These are phyloP conservation scores for Rhodotorula sphaerocarpa DNA, from an alignment of 768 basidiomycete genomes.

Conservation along the genomic window DNA sequence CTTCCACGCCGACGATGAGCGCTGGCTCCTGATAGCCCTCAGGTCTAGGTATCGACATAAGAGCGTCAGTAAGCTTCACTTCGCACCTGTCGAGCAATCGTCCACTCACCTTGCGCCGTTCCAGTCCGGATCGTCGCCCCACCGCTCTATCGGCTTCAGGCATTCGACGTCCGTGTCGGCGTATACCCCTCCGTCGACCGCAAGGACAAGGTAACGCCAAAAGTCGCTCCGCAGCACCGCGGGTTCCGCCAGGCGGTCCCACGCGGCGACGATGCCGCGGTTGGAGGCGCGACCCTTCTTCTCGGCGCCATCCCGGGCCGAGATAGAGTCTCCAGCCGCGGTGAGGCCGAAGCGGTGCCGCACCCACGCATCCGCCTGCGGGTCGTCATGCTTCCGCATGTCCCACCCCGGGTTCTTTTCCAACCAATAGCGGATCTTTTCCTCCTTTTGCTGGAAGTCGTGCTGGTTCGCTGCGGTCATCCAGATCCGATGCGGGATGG, in stretches of 20 bases:
- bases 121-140: constrained; percentile 41
- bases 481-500: constrained; percentile 26
- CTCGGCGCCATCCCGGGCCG: too few species aligned
- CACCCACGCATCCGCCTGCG: constrained; percentile 23
- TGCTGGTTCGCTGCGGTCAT: constrained; percentile 19
- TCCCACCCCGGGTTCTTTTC: constrained; percentile 10
- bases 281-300: too few species aligned
- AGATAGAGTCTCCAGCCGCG: neutral
- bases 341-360: constrained; percentile 13
- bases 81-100: too few species aligned
- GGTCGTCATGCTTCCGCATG: constrained; percentile 22
- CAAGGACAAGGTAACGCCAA: constrained; percentile 36
- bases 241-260: constrained; percentile 16
- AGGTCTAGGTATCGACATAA: too few species aligned
- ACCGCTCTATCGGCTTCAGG: constrained; percentile 41
- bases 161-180: constrained; percentile 44
- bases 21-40: constrained; percentile 38
- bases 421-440: constrained; percentile 1
- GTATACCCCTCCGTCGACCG: constrained; percentile 35
- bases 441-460: constrained; percentile 2
- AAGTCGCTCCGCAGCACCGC: constrained; percentile 36
- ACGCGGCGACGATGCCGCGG: constrained; percentile 27
- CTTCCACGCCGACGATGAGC: constrained; percentile 48
- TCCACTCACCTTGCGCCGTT: constrained; percentile 9
- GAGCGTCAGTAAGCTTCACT: too few species aligned